Evolutionary conservation across 495 filamentous ascomycete genomes (phyloP), one percentile per base, ranked within the genome.

Genomic region (Letharia lupina): DNA sequence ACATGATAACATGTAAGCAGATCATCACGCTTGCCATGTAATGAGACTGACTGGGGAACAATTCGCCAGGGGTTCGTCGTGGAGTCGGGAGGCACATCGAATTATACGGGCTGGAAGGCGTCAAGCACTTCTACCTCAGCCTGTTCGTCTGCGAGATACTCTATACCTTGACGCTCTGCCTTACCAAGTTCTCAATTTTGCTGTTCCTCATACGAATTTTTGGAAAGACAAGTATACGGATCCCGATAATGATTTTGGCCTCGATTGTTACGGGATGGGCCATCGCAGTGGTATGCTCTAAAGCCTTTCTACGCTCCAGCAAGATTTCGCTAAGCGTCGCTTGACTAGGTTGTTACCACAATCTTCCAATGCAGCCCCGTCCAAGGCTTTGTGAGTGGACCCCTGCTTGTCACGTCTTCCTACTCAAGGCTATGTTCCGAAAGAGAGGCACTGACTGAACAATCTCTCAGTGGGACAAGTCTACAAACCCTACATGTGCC

Each of bases 181-280:
- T 60, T 28, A 61, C 60, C 58, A 66, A 66, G 28, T 66, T 39
- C 59, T 66, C 65, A 31, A 41, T 62, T 15, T n/a, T 66, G 59
- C 33, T 56, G 13, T 61, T 66, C 57, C 62, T 61, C 54, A 40
- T 48, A 41, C 37, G 56, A 13, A 33, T 64, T 0, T 59, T 63
- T 48, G 40, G 12, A 48, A 63, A 57, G 11, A 63, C 39, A 63
- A 63, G 31, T 37, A 50, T 58, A 28, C 45, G 65, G 47, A 54
- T 54, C 20, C 59, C 65, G 16, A 15, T 42, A 39, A 23, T 39
- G 12, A 35, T 60, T 41, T 23, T 66, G 23, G 56, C 33, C 31
- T 50, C 37, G 11, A 61, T 66, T 41, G 39, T 66, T 2, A 54
- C 33, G 7, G 58, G 45, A 18, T 66, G 58, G 65, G 37, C 44